Base-by-base conservation (phyloP, 805 yeast genomes). In the Saitoella complicata region DNA sequence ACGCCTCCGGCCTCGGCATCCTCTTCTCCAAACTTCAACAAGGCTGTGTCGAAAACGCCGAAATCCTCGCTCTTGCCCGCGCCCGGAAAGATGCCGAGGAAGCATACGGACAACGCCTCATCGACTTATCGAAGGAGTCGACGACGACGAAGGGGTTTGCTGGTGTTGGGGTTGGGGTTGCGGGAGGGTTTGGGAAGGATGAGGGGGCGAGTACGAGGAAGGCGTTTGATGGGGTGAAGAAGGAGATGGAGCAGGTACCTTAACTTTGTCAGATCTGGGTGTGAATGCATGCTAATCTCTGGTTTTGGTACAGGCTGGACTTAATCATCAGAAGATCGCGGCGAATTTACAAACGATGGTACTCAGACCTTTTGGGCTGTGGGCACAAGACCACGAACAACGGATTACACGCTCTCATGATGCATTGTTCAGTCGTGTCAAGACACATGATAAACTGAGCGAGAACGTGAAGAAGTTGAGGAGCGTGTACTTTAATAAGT, bases 21-120 rank as follows among this genome's bases (percentile, higher is more conserved):
- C 57, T 66, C 39, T 62, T 62, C 46, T 58, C 54, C 37, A 64
- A 65, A 52, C 57, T 64, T 34, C 49, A 49, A 31, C 67, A 63
- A 29, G 45, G 36, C 12, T 29, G 11, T 5, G 29, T 8, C 12
- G 45, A 44, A 31, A 40, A 35, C 9, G 38, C 29, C 7, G 34
- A 43, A 43, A 31, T 47, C 72, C 70, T 80, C 10, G 70, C 70
- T 13, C 59, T 83, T 39, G 80, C 82, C 55, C 69, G 73, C 32
- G 70, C 77, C 12, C 63, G 91, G 49, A 80, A 81, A 73, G 86
- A 79, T 11, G 74, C 72, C 57, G 94, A 84, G 57, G 69, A 68
- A 13, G 59, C 66, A 1, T 80, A 80, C 11, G 30, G 12, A 37
- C 12, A 9, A 4, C 39, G 21, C 2, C 21, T 21, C 21, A 21